These are phyloP conservation scores for Pseudocercospora crystallina DNA, from an alignment of 2,329 filamentous ascomycete species.

Conservation along the genomic window DNA sequence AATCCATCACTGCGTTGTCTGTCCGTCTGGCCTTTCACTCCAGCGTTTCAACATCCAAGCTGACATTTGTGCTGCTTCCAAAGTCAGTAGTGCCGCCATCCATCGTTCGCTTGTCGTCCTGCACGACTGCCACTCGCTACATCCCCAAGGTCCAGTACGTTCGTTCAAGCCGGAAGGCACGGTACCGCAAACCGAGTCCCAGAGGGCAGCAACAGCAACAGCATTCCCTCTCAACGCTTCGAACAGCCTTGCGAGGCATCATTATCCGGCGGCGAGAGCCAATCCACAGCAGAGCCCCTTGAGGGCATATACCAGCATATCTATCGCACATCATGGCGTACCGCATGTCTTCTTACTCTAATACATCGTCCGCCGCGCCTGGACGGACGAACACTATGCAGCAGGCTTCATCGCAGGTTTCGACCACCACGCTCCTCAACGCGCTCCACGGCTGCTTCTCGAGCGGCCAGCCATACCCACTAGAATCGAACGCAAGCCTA, in stretches of 20 bases:
- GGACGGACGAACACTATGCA: constrained; percentile 52
- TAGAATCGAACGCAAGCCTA: constrained; percentile 87
- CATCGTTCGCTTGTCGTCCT: constrained; percentile 11
- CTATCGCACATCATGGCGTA: constrained; percentile 54
- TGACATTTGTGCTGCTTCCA: too few species aligned
- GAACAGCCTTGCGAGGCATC: constrained; percentile 6
- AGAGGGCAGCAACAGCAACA: too few species aligned
- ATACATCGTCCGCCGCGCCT: constrained; percentile 54
- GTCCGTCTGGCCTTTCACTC: too few species aligned
- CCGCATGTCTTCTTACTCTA: constrained; percentile 63
- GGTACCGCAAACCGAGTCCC: too few species aligned
- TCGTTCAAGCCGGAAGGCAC: background rate
- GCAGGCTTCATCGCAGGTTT: constrained; percentile 71
- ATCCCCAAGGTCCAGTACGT: background rate
- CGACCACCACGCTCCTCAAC: constrained; percentile 90
- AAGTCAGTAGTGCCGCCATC: too few species aligned
- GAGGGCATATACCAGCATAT: constrained; percentile 21
- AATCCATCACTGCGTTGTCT: too few species aligned
- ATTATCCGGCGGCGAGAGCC: background rate
- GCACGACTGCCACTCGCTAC: constrained; percentile 12
- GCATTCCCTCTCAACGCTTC: too few species aligned
- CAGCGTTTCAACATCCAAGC: too few species aligned
- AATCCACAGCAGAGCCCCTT: constrained; percentile 15
- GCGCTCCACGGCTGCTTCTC: constrained; percentile 86
- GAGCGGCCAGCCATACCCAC: constrained; percentile 74